Percentiles rank a stretch among this genome's conserved stretches.
Evolutionary conservation across 2,329 filamentous ascomycete genomes (phyloP).

Genomic region (Xylaria digitata): DNA sequence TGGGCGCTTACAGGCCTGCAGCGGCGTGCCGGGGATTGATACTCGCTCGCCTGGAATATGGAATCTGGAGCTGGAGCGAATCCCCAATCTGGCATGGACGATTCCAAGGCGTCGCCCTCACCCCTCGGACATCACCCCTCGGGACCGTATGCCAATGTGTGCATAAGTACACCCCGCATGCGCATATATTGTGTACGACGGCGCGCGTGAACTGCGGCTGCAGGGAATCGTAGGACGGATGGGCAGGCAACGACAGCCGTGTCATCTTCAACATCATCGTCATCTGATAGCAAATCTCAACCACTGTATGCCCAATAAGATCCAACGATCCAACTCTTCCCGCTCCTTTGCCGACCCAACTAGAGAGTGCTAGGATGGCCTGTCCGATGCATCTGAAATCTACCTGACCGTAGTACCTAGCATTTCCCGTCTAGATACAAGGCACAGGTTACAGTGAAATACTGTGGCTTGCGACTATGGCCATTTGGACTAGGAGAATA

Average conservation of each 20-base stretch:
- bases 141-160: constrained; percentile 29
- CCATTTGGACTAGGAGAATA: not conserved
- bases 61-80: constrained; percentile 11
- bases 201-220: constrained; percentile 36
- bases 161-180: constrained; percentile 35
- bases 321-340: not conserved
- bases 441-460: not conserved
- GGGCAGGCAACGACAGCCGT: constrained; percentile 31
- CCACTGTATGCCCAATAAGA: constrained; percentile 9
- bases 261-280: constrained; percentile 28
- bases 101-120: constrained; percentile 5
- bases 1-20: not conserved
- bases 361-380: not conserved
- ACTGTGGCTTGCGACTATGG: constrained; percentile 1
- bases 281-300: constrained; percentile 25
- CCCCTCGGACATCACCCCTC: constrained; percentile 3
- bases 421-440: not conserved
- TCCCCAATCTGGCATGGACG: constrained; percentile 6
- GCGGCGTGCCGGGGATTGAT: constrained; percentile 16
- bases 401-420: not conserved
- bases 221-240: constrained; percentile 26
- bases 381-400: not conserved
- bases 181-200: constrained; percentile 26
- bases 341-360: not conserved
- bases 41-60: constrained; percentile 7